phyloP scores from a whole-genome alignment of 495 filamentous ascomycete genomes.

The Lophium mytilinum region DNA sequence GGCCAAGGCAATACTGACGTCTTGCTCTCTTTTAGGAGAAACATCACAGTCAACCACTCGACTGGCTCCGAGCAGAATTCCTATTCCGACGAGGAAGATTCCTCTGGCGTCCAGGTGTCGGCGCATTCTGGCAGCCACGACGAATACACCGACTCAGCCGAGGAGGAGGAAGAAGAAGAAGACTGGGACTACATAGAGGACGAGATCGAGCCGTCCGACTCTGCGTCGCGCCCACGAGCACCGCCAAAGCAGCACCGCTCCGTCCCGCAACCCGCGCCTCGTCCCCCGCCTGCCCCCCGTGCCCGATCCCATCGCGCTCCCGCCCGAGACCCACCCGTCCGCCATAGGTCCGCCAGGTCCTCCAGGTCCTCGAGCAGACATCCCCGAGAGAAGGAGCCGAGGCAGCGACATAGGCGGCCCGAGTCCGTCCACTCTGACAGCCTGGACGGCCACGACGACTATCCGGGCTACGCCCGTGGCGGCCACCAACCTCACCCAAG shows the following conservation, averaged over 20 bases:
- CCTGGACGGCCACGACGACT: slow-evolving; percentile 34
- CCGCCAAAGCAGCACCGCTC: slow-evolving; percentile 8
- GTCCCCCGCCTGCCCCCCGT: slow-evolving; percentile 25
- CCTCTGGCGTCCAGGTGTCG: slow-evolving; percentile 24
- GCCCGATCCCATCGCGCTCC: slow-evolving; percentile 22
- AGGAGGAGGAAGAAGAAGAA: slow-evolving; percentile 20
- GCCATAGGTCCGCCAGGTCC: slow-evolving; percentile 11
- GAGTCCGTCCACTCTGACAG: slow-evolving; percentile 25
- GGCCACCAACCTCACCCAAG: slow-evolving; percentile 22
- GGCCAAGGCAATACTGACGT: slow-evolving; percentile 21
- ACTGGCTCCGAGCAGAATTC: slow-evolving; percentile 21
- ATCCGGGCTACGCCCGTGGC: slow-evolving; percentile 25
- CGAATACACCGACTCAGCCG: slow-evolving; percentile 18
- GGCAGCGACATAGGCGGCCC: slow-evolving; percentile 6
- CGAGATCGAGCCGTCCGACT: slow-evolving; percentile 35
- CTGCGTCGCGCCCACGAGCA: slow-evolving; percentile 30
- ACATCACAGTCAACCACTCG: slow-evolving; percentile 23
- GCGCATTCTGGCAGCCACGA: slow-evolving; percentile 10
- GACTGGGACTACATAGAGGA: slow-evolving; percentile 31
- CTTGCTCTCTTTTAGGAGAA: slow-evolving; percentile 22
- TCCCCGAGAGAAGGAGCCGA: slow-evolving; percentile 16
- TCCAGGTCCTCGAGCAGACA: slow-evolving; percentile 10
- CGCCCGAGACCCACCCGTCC: slow-evolving; percentile 15
- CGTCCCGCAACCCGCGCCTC: slow-evolving; percentile 14
- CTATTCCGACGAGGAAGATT: slow-evolving; percentile 21